These are phyloP conservation scores for Aspergillus avenaceus DNA, from an alignment of 495 filamentous ascomycete genomes.

Conservation along the genomic window DNA sequence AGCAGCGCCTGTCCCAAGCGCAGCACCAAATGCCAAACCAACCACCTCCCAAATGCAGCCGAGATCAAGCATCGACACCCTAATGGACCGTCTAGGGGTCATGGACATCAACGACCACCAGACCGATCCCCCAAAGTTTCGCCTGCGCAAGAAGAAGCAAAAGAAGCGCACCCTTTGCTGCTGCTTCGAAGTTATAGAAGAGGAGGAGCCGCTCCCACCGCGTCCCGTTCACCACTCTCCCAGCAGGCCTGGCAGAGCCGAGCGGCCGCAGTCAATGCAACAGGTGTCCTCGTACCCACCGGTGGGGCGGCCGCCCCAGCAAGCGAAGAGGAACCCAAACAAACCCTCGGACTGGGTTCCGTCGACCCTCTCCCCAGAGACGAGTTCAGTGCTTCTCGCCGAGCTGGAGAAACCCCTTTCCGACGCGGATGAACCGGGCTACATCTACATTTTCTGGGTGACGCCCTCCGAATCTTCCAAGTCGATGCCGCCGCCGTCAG, in stretches of 20 bases:
- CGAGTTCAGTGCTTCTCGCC: constrained; percentile 58
- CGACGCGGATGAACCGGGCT: constrained; percentile 74
- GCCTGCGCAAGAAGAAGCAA: constrained; percentile 17
- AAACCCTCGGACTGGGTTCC: constrained; percentile 54
- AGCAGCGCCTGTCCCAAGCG: constrained; percentile 39
- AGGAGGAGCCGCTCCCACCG: constrained; percentile 10
- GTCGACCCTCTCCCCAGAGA: constrained; percentile 54
- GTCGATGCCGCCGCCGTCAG: constrained; percentile 45
- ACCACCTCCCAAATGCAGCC: constrained; percentile 40
- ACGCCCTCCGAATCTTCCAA: constrained; percentile 47
- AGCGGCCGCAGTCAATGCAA: constrained; percentile 8
- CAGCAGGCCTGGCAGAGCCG: background rate
- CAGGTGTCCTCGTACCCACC: constrained; percentile 8
- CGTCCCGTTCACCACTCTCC: constrained; percentile 5
- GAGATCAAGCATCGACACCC: constrained; percentile 75
- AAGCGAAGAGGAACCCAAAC: too few relatives aligned
- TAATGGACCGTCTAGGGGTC: constrained; percentile 74
- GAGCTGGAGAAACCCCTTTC: constrained; percentile 85
- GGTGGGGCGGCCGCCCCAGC: background rate
- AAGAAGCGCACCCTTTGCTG: constrained; percentile 24
- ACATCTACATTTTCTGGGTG: constrained; percentile 98
- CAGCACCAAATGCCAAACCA: constrained; percentile 7
- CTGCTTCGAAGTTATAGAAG: constrained; percentile 32
- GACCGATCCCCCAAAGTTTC: constrained; percentile 5
- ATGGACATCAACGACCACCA: constrained; percentile 50